A percentile compares a stretch with the other conserved stretches of the same genome.
These are phyloP conservation scores for Malassezia furfur DNA, from an alignment of 1,284 basidiomycete genomes.

Conservation along the genomic window DNA sequence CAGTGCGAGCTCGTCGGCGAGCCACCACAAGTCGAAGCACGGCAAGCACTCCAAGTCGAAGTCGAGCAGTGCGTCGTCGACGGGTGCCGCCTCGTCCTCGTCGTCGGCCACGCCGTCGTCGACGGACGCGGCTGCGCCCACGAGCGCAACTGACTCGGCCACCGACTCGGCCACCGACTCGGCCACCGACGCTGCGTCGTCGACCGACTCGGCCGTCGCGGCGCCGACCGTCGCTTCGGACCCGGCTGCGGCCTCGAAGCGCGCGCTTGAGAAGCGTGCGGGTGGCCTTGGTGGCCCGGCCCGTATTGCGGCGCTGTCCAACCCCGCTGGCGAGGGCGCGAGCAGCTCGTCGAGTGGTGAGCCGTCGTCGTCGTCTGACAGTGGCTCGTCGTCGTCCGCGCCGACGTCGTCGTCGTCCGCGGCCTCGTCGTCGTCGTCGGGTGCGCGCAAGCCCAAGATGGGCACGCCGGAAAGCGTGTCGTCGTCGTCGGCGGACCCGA, in stretches of 20 bases:
- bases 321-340: not conserved
- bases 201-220: not conserved
- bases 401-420: not conserved
- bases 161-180: not conserved
- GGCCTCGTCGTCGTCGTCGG: too few species aligned
- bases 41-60: not conserved
- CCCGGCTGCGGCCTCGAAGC: not conserved
- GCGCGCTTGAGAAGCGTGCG: not conserved
- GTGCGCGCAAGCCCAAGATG: too few species aligned
- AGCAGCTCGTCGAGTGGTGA: not conserved
- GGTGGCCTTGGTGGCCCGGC: not conserved
- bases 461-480: too few species aligned
- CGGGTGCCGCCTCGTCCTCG: not conserved
- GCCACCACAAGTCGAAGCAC: not conserved
- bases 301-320: not conserved
- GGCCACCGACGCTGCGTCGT: not conserved
- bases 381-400: not conserved
- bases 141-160: not conserved
- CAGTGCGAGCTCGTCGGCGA: not conserved
- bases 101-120: not conserved
- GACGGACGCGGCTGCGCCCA: not conserved
- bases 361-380: not conserved
- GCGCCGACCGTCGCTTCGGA: not conserved
- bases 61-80: not conserved
- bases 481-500: too few species aligned